Conservation (phyloP, 805 yeast species). For the Pichia paraexigua region DNA sequence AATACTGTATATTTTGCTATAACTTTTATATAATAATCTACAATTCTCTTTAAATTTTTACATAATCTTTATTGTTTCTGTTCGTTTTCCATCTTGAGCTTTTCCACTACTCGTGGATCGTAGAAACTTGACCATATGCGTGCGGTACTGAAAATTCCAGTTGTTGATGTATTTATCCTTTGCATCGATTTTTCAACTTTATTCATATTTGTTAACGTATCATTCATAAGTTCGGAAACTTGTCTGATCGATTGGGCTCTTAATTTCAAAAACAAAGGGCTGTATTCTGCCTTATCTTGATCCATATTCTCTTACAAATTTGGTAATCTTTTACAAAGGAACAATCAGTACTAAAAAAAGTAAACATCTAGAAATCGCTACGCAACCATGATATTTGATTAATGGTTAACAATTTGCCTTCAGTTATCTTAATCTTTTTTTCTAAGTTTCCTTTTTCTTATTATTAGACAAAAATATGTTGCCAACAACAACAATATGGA, state of each 20-base stretch:
- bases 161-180: slow-evolving; percentile 5
- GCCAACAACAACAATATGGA: neutral
- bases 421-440: neutral
- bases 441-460: too few relatives aligned
- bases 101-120: slow-evolving; percentile 16
- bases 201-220: slow-evolving; percentile 7
- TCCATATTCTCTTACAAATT: neutral
- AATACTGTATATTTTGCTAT: slow-evolving; percentile 5
- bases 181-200: slow-evolving; percentile 11
- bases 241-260: slow-evolving; percentile 6
- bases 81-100: slow-evolving; percentile 7
- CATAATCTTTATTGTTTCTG: neutral
- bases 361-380: neutral
- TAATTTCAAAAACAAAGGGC: slow-evolving; percentile 8
- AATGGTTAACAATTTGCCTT: neutral
- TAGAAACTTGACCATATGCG: slow-evolving; percentile 19
- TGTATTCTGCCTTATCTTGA: neutral
- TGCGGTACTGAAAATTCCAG: slow-evolving; percentile 11
- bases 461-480: neutral
- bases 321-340: neutral
- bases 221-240: slow-evolving; percentile 9
- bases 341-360: too few relatives aligned
- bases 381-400: too few relatives aligned
- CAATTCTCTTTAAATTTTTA: neutral
- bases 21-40: neutral